Evolutionary conservation across 2,329 filamentous ascomycete species (phyloP).

Genomic region (Pseudogymnoascus sp.): DNA sequence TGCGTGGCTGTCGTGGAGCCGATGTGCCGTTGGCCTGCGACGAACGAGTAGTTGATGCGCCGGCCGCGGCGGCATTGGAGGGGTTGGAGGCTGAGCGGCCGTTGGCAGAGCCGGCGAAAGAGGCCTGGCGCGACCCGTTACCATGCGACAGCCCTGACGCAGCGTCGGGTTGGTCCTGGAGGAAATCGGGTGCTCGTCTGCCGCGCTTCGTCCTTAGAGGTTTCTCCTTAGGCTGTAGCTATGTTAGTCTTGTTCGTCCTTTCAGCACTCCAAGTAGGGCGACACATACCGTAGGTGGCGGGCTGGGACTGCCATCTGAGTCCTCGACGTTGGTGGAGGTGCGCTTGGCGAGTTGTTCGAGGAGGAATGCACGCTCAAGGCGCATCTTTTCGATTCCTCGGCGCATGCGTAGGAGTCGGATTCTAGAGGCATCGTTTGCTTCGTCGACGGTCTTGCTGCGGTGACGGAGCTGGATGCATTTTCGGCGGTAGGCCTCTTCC

Average conservation of each 20-base stretch:
- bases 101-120: constrained; percentile 33
- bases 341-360: constrained; percentile 64
- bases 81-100: constrained; percentile 44
- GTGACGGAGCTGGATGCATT: constrained; percentile 90
- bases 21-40: constrained; percentile 30
- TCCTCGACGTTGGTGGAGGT: constrained; percentile 69
- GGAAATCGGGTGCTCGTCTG: constrained; percentile 50
- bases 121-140: constrained; percentile 38
- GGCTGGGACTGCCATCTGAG: constrained; percentile 69
- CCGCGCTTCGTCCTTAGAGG: constrained; percentile 66
- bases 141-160: constrained; percentile 36
- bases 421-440: constrained; percentile 74
- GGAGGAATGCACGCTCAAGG: constrained; percentile 68
- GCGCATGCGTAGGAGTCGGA: constrained; percentile 70
- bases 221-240: constrained; percentile 58
- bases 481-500: constrained; percentile 89
- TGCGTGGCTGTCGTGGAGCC: constrained; percentile 13
- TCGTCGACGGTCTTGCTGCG: constrained; percentile 87
- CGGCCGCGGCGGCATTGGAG: constrained; percentile 30
- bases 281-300: constrained; percentile 66
- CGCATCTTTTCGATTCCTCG: constrained; percentile 87
- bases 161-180: constrained; percentile 30
- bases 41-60: constrained; percentile 24
- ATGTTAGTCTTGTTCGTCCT: too few relatives aligned
- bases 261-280: constrained; percentile 10